Evolutionary conservation across 164 flowering plant genomes (phyloP).

Genomic region (Dillenia suffruticosa): DNA sequence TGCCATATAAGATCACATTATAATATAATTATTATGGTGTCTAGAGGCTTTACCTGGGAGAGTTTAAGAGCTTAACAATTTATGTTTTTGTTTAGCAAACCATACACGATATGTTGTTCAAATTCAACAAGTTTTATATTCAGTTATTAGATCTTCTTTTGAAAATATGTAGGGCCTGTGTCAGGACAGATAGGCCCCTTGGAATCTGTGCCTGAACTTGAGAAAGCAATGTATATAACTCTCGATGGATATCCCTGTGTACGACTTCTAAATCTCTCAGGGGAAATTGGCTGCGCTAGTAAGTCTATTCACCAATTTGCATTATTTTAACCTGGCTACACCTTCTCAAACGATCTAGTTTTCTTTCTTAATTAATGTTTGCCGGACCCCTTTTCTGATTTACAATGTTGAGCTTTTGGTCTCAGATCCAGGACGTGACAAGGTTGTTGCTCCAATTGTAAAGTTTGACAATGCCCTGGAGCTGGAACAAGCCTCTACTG

Average conservation of each 20-base stretch:
- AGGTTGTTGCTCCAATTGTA: constrained; percentile 77
- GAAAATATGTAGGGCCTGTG: neutral
- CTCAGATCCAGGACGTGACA: constrained; percentile 77
- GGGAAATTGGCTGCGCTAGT: constrained; percentile 97
- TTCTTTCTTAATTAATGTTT: too few species aligned
- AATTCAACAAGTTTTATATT: too few species aligned
- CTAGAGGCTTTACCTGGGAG: too few species aligned
- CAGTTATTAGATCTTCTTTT: neutral
- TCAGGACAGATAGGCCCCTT: constrained; percentile 37
- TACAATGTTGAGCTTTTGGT: constrained; percentile 2
- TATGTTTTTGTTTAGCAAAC: too few species aligned
- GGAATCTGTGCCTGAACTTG: constrained; percentile 92
- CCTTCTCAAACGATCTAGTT: too few species aligned
- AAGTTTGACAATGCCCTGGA: constrained; percentile 31
- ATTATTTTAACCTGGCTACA: neutral
- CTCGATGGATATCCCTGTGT: constrained; percentile 90
- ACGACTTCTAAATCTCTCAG: constrained; percentile 79
- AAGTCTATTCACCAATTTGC: constrained; percentile 12
- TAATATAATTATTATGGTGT: too few species aligned
- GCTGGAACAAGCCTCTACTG: constrained; percentile 41
- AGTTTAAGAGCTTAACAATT: too few species aligned
- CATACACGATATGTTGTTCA: too few species aligned
- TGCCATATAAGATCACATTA: too few species aligned
- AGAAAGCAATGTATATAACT: constrained; percentile 61
- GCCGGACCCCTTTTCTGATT: neutral